phyloP scores from a whole-genome alignment of 345 rosid genomes.

The Lumnitzera racemosa region DNA sequence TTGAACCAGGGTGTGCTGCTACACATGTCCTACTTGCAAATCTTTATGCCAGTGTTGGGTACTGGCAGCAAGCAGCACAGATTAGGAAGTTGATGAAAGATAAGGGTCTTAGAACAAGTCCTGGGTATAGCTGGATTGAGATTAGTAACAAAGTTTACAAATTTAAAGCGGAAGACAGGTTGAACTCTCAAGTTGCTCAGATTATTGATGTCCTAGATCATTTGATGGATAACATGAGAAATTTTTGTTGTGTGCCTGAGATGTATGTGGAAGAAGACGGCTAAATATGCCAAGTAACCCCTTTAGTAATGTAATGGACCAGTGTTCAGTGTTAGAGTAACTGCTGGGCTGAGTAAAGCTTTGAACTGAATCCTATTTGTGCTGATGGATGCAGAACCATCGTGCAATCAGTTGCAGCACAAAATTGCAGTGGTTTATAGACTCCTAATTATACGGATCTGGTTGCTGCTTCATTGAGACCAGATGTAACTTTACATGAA shows the following conservation, averaged over 20 bases:
- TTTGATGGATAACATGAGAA: constrained; percentile 48
- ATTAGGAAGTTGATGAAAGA: constrained; percentile 84
- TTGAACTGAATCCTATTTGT: too few species aligned
- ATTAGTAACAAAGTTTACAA: constrained; percentile 48
- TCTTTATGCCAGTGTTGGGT: constrained; percentile 56
- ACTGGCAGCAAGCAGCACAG: constrained; percentile 67
- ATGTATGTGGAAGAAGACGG: constrained; percentile 10
- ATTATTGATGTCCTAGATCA: constrained; percentile 37
- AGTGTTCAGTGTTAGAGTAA: not conserved
- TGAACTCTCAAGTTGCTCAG: constrained; percentile 27
- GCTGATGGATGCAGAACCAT: too few species aligned
- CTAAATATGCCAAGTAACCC: not conserved
- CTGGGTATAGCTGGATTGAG: constrained; percentile 92
- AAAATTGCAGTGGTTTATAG: too few species aligned
- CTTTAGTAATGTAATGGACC: not conserved
- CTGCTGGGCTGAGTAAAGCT: not conserved
- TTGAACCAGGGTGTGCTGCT: constrained; percentile 72
- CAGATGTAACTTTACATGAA: too few species aligned
- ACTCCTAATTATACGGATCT: too few species aligned
- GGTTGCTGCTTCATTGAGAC: too few species aligned
- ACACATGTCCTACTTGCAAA: constrained; percentile 75
- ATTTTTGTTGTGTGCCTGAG: constrained; percentile 18
- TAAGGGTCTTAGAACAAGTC: constrained; percentile 48
- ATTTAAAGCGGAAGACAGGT: constrained; percentile 67
- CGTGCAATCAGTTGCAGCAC: too few species aligned